phyloP scores from a whole-genome alignment of 352 stramenopile genomes.

The Phytophthora europaea region DNA sequence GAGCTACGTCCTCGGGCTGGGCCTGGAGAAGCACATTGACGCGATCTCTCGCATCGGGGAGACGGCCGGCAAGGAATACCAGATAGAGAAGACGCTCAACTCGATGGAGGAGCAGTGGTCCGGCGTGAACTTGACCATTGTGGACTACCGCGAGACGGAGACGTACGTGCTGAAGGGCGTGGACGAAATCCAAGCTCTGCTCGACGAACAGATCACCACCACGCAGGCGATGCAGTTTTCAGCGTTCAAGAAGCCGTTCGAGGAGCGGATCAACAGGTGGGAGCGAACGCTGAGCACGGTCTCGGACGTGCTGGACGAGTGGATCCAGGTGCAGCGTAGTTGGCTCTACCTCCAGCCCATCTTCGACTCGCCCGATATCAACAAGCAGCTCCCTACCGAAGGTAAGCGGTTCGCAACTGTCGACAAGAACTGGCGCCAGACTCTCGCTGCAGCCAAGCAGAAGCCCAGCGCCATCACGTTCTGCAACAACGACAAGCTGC shows the following conservation, averaged over 20 bases:
- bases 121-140: constrained; percentile 84
- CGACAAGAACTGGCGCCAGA: constrained; percentile 96
- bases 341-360: constrained; percentile 98
- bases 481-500: constrained; percentile 93
- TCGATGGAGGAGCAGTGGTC: constrained; percentile 94
- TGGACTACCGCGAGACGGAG: constrained; percentile 93
- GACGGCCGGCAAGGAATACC: constrained; percentile 95
- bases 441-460: constrained; percentile 85
- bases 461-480: constrained; percentile 92
- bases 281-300: constrained; percentile 90
- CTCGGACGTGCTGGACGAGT: constrained; percentile 95
- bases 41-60: constrained; percentile 93
- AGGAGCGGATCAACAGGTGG: constrained; percentile 94
- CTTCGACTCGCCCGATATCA: constrained; percentile 96
- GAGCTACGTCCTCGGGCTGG: constrained; percentile 86
- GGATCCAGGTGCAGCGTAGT: constrained; percentile 94
- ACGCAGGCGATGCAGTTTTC: constrained; percentile 97
- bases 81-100: constrained; percentile 95
- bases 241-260: constrained; percentile 96
- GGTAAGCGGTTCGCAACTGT: constrained; percentile 95
- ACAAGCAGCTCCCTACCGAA: constrained; percentile 96
- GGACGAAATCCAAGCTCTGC: constrained; percentile 93
- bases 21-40: constrained; percentile 89
- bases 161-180: constrained; percentile 96
- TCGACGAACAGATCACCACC: constrained; percentile 97